These are phyloP conservation scores for Globisporangium alternatum DNA, from an alignment of 352 stramenopile genomes.

Conservation along the genomic window DNA sequence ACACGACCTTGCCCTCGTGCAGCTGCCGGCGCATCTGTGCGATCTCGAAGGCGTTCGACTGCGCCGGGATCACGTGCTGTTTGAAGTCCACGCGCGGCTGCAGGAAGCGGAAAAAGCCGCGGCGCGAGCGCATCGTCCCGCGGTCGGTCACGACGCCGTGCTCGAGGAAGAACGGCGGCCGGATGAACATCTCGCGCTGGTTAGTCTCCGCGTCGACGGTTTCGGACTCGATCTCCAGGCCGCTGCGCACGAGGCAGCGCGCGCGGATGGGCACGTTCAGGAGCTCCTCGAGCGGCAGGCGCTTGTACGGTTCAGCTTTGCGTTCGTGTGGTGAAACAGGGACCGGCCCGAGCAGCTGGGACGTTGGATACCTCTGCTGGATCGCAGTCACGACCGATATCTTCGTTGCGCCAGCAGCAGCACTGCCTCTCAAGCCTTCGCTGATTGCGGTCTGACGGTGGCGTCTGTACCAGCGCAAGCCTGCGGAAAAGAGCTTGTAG, in stretches of 20 bases:
- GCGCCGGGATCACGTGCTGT: slow-evolving; percentile 13
- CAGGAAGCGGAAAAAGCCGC: slow-evolving; percentile 38
- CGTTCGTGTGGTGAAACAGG: neutral
- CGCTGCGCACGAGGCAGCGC: slow-evolving; percentile 34
- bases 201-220: slow-evolving; percentile 16
- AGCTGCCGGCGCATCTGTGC: slow-evolving; percentile 9
- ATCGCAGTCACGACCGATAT: neutral
- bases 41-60: slow-evolving; percentile 14
- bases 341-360: slow-evolving; percentile 7
- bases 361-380: slow-evolving; percentile 1
- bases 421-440: neutral
- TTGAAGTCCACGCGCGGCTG: slow-evolving; percentile 26
- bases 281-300: slow-evolving; percentile 46
- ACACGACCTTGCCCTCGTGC: neutral
- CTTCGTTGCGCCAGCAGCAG: neutral
- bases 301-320: slow-evolving; percentile 30
- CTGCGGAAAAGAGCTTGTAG: slow-evolving; percentile 1
- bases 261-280: slow-evolving; percentile 46
- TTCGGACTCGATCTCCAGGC: slow-evolving; percentile 18
- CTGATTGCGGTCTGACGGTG: neutral
- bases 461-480: neutral
- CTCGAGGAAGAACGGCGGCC: slow-evolving; percentile 33
- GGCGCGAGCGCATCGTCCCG: slow-evolving; percentile 35
- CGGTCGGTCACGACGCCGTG: slow-evolving; percentile 47
- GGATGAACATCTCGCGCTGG: slow-evolving; percentile 33